Conservation (phyloP, 2,329 filamentous ascomycete genomes). For the Botrytis medusae region DNA sequence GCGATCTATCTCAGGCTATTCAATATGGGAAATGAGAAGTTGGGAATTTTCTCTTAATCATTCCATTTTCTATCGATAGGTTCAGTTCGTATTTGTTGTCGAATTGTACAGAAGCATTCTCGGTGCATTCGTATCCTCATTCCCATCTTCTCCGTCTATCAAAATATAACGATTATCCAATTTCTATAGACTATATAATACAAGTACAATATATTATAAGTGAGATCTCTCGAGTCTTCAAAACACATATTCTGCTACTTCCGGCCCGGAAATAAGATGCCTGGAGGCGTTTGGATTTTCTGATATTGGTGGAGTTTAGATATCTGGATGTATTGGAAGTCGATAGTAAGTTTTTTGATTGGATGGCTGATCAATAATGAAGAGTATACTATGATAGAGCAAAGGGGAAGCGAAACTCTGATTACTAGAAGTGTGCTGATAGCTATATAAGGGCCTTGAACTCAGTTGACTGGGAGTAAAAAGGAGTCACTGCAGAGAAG, state of each 20-base stretch:
- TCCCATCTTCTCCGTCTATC: not conserved
- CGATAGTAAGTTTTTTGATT: not conserved
- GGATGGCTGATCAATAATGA: not conserved
- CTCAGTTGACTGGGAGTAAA: not conserved
- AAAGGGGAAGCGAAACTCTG: too few relatives aligned
- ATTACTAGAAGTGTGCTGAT: rapidly evolving
- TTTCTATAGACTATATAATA: not conserved
- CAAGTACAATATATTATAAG: not conserved
- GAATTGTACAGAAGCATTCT: not conserved
- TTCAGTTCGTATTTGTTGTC: not conserved
- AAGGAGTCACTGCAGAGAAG: too few relatives aligned
- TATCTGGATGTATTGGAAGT: not conserved
- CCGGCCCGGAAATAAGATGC: not conserved
- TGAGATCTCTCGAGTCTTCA: not conserved
- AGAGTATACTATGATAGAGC: too few relatives aligned
- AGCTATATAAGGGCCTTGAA: too few relatives aligned
- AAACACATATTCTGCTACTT: too few relatives aligned
- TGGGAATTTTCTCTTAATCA: not conserved
- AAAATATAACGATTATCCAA: rapidly evolving
- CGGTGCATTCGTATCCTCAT: not conserved
- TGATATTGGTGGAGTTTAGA: not conserved
- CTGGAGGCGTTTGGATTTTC: not conserved
- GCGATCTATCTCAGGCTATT: not conserved
- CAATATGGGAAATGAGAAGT: not conserved
- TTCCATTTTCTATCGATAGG: rapidly evolving